Evolutionary conservation across 2,329 filamentous ascomycete species (phyloP).

Genomic region (Aspergillus brasiliensis): DNA sequence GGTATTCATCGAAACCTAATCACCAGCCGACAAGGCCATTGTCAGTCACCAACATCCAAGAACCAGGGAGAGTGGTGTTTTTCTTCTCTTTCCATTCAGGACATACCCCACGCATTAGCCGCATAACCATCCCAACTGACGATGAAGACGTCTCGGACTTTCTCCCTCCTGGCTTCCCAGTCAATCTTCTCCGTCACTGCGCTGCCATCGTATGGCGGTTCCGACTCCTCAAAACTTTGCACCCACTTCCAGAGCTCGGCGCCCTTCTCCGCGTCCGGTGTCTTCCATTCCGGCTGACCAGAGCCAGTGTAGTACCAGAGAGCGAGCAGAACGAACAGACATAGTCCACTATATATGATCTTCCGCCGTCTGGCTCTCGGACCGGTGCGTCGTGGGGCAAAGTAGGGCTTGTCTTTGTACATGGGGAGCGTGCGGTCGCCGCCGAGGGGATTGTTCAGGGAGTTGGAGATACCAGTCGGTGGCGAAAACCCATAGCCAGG

Average conservation of each 20-base stretch:
- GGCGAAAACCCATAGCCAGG: constrained; percentile 41
- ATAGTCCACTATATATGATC: constrained; percentile 57
- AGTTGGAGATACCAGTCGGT: constrained; percentile 59
- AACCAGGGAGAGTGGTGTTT: no score
- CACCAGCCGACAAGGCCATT: constrained; percentile 27
- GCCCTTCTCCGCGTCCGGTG: constrained; percentile 39
- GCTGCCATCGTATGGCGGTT: constrained; percentile 24
- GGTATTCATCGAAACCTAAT: constrained; percentile 69
- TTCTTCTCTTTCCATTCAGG: not conserved
- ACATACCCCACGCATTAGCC: constrained; percentile 88
- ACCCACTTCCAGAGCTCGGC: constrained; percentile 60
- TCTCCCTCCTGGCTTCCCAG: constrained; percentile 76
- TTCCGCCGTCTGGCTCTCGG: constrained; percentile 66
- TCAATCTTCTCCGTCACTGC: constrained; percentile 53
- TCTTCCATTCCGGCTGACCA: constrained; percentile 24
- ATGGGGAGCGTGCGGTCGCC: constrained; percentile 72
- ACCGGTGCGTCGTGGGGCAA: constrained; percentile 54
- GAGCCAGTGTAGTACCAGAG: constrained; percentile 64
- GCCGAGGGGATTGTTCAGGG: constrained; percentile 67
- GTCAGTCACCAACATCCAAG: constrained; percentile 1
- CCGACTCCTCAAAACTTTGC: constrained; percentile 50
- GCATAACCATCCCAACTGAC: constrained; percentile 93
- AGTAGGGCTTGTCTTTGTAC: constrained; percentile 99
- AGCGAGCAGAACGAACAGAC: constrained; percentile 57
- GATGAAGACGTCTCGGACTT: constrained; percentile 85